These are phyloP conservation scores for Liquidambar formosana DNA, from an alignment of 164 flowering plant species.

Conservation along the genomic window DNA sequence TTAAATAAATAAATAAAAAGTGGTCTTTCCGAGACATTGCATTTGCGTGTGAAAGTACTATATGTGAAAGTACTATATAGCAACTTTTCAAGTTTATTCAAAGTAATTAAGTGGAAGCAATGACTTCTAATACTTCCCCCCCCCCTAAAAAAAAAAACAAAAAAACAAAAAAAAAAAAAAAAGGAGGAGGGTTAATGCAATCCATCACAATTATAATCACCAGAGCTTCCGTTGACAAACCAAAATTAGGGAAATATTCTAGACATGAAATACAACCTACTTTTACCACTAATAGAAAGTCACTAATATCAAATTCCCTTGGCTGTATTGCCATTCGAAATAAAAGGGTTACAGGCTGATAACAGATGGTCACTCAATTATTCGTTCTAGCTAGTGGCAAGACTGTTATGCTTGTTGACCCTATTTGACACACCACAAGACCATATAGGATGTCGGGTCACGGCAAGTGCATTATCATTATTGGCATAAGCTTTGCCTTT, in stretches of 20 bases:
- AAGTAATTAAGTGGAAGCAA: no score
- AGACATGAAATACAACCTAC: neutral
- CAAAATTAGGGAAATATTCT: slow-evolving; percentile 6
- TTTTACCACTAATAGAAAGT: neutral
- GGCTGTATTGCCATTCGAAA: neutral
- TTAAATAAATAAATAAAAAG: no score
- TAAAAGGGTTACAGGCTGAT: neutral
- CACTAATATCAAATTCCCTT: neutral
- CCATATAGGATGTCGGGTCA: slow-evolving; percentile 5
- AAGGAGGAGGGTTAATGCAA: no score
- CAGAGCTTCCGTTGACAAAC: neutral
- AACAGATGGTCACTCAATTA: neutral
- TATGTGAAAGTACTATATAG: no score
- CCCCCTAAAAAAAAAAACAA: no score
- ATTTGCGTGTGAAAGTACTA: no score
- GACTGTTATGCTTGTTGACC: slow-evolving; percentile 26
- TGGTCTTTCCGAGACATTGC: no score
- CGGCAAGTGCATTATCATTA: no score
- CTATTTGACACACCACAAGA: slow-evolving; percentile 14
- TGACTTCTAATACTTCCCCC: no score
- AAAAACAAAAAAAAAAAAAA: no score
- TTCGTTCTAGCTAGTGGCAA: slow-evolving; percentile 8
- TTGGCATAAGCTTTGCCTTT: slow-evolving; percentile 4
- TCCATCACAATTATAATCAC: neutral
- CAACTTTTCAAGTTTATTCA: no score